Percentiles rank a stretch among this genome's conserved stretches.
Evolutionary conservation across 2,329 filamentous ascomycete genomes (phyloP).

Genomic region (Fusarium hostae): DNA sequence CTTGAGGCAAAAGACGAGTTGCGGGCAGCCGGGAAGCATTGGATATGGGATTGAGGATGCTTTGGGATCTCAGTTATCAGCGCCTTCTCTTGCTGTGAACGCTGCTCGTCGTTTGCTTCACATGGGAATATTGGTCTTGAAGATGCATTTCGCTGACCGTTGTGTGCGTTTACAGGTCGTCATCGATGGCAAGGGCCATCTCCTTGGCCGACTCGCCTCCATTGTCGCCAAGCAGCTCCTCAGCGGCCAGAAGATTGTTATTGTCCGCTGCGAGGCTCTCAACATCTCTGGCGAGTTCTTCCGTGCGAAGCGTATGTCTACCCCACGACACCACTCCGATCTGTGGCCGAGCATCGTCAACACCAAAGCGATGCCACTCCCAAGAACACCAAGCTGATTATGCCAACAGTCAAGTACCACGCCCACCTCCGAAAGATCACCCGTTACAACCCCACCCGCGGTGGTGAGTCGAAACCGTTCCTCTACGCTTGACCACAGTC

Average conservation of each 20-base stretch:
- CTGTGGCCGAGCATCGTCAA: slow-evolving; percentile 33
- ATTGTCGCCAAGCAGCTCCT: slow-evolving; percentile 99
- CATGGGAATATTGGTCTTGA: slow-evolving; percentile 34
- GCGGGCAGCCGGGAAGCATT: slow-evolving; percentile 25
- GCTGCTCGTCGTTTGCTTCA: slow-evolving; percentile 27
- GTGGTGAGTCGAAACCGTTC: slow-evolving; percentile 72
- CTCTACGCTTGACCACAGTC: slow-evolving; percentile 47
- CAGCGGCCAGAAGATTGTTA: slow-evolving; percentile 98
- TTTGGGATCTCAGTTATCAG: slow-evolving; percentile 21
- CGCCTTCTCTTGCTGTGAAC: slow-evolving; percentile 8
- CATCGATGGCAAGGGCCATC: slow-evolving; percentile 99
- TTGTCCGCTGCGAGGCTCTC: slow-evolving; percentile 98
- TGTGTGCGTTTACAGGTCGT: slow-evolving; percentile 73
- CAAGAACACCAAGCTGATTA: slow-evolving; percentile 57
- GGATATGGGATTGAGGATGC: slow-evolving; percentile 30
- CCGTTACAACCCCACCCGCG: slow-evolving; percentile 98
- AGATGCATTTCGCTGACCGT: slow-evolving; percentile 40
- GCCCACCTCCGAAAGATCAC: slow-evolving; percentile 99
- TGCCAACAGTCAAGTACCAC: slow-evolving; percentile 94
- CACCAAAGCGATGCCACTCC: slow-evolving; percentile 13
- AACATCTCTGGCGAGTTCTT: slow-evolving; percentile 99
- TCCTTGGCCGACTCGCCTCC: slow-evolving; percentile 97
- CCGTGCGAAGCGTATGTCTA: slow-evolving; percentile 97
- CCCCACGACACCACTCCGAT: slow-evolving; percentile 29
- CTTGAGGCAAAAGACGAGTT: slow-evolving; percentile 34